phyloP scores from a whole-genome alignment of 2,329 filamentous ascomycete species.

The Cercospora nicotianae region DNA sequence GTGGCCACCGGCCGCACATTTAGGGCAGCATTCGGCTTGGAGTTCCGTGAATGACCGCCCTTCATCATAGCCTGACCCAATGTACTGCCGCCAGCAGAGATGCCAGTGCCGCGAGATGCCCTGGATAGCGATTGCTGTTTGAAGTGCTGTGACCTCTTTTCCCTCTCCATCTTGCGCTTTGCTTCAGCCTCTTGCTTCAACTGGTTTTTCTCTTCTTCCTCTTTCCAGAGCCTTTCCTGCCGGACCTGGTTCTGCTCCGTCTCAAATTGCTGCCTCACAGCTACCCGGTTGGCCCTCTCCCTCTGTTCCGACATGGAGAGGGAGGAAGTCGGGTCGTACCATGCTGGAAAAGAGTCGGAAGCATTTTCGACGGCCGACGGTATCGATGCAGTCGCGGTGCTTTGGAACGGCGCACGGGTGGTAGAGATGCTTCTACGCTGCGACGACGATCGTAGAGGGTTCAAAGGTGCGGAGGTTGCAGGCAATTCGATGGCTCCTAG shows the following conservation, averaged over 20 bases:
- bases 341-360: conserved; percentile 3
- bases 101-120: not conserved
- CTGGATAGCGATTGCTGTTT: not conserved
- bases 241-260: conserved; percentile 13
- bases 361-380: conserved; percentile 6
- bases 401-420: conserved; percentile 15
- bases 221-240: conserved; percentile 16
- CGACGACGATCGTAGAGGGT: not conserved
- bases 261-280: conserved; percentile 17
- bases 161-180: not conserved
- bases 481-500: conserved; percentile 26
- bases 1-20: not conserved
- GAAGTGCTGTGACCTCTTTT: not conserved
- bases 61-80: not conserved
- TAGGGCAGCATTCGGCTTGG: not conserved
- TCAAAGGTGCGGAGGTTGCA: conserved; percentile 4
- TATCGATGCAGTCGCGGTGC: conserved; percentile 8
- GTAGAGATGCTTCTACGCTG: conserved; percentile 21
- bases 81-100: not conserved
- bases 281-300: conserved; percentile 24
- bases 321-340: conserved; percentile 29
- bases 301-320: conserved; percentile 28
- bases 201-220: conserved; percentile 15
- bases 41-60: not conserved
- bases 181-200: not conserved